Evolutionary conservation across 2,329 filamentous ascomycete genomes (phyloP).

Genomic region (Venturia aucupariae): DNA sequence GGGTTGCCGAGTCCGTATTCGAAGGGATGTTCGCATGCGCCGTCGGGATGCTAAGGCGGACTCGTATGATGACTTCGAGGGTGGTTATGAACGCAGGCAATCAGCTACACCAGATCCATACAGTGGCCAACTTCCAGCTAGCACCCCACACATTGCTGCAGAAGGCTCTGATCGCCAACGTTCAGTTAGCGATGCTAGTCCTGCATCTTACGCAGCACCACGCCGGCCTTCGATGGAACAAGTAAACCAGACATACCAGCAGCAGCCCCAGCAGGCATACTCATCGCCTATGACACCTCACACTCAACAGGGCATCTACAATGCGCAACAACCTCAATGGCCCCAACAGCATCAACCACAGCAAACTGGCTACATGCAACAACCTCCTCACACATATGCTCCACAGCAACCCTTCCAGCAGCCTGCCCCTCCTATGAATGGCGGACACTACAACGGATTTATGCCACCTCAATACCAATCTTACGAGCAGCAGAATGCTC

Average conservation of each 20-base stretch:
- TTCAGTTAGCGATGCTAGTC: conserved; percentile 52
- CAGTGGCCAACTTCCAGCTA: conserved; percentile 29
- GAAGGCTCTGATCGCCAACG: conserved; percentile 43
- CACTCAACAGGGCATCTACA: conserved; percentile 30
- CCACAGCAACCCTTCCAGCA: conserved; percentile 17
- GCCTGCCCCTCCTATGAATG: not conserved
- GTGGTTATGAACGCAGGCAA: conserved; percentile 38
- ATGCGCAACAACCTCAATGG: conserved; percentile 24
- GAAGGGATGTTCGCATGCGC: conserved; percentile 87
- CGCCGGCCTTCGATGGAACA: conserved; percentile 39
- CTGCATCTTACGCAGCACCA: conserved; percentile 25
- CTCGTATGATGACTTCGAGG: conserved; percentile 53
- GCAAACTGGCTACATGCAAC: conserved; percentile 23
- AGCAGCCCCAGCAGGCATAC: conserved; percentile 23
- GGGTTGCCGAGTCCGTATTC: conserved; percentile 90
- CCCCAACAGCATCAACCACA: conserved; percentile 19
- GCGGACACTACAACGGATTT: conserved; percentile 9
- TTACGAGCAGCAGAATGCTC: conserved; percentile 12
- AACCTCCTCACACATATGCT: conserved; percentile 17
- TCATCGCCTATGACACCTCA: conserved; percentile 30
- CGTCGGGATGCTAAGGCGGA: conserved; percentile 47
- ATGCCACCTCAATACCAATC: conserved; percentile 10
- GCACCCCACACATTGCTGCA: conserved; percentile 19
- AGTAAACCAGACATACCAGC: conserved; percentile 31
- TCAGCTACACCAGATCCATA: conserved; percentile 43